Percentiles rank a stretch among this genome's conserved stretches.
Conservation (phyloP, 345 rosid species). For the Salix koriyanagi region DNA sequence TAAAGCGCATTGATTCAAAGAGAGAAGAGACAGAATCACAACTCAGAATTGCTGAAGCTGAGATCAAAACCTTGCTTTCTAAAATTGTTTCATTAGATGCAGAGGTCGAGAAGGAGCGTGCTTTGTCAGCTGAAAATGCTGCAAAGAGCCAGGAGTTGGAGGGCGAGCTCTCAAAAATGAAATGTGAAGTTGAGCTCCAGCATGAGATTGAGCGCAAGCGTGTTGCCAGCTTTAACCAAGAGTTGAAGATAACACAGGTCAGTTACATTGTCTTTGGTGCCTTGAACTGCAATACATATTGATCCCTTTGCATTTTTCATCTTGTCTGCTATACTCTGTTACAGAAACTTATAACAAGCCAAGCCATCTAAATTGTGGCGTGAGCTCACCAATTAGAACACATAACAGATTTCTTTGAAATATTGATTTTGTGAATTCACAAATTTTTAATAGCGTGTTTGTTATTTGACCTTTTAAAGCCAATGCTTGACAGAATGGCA, state of each 20-base stretch:
- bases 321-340: neutral
- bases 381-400: neutral
- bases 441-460: neutral
- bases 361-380: neutral
- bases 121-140: conserved; percentile 22
- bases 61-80: conserved; percentile 42
- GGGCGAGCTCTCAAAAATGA: conserved; percentile 53
- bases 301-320: neutral
- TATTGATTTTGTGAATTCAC: neutral
- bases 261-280: conserved; percentile 5
- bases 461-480: neutral
- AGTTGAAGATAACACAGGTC: conserved; percentile 61
- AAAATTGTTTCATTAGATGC: conserved; percentile 45
- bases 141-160: conserved; percentile 40
- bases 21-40: conserved; percentile 47
- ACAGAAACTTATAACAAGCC: neutral
- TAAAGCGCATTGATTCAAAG: conserved; percentile 35
- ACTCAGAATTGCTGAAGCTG: conserved; percentile 47
- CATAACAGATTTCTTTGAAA: neutral
- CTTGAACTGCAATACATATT: neutral
- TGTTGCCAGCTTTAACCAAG: conserved; percentile 33
- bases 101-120: conserved; percentile 26
- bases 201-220: conserved; percentile 29
- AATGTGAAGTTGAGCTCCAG: conserved; percentile 39
- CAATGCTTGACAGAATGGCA: neutral